These are phyloP conservation scores for Dactylellina cionopaga DNA, from an alignment of 2,329 filamentous ascomycete genomes.

Conservation along the genomic window DNA sequence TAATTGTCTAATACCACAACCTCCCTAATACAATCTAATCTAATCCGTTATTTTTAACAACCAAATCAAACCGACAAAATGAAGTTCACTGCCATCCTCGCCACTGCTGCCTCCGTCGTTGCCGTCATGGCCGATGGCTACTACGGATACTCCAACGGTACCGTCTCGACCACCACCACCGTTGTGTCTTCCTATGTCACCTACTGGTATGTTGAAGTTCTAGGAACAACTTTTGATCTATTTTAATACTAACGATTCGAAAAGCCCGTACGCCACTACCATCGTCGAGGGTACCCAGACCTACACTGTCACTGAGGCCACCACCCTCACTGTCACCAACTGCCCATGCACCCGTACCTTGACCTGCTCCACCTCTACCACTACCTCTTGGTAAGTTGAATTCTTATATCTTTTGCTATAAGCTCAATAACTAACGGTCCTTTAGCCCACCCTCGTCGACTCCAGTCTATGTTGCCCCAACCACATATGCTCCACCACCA, in stretches of 20 bases:
- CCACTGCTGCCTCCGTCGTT: conserved; percentile 32
- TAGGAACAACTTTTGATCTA: not conserved
- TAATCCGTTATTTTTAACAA: conserved; percentile 46
- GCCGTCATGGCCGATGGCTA: conserved; percentile 30
- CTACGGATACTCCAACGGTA: conserved; percentile 28
- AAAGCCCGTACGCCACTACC: conserved; percentile 11
- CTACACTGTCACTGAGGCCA: conserved; percentile 46
- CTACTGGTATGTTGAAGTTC: conserved; percentile 21
- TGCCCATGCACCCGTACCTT: conserved; percentile 52
- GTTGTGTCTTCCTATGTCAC: conserved; percentile 47
- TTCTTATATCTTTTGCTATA: not conserved
- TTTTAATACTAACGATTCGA: not conserved
- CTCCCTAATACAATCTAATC: conserved; percentile 40
- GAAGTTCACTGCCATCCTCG: conserved; percentile 52
- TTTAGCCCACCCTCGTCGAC: conserved; percentile 45
- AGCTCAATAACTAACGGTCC: conserved; percentile 2
- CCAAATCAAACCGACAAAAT: conserved; percentile 50
- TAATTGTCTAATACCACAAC: conserved; percentile 39
- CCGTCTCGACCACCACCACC: conserved; percentile 40
- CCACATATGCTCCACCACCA: conserved; percentile 32
- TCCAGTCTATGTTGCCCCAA: conserved; percentile 33
- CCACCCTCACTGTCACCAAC: conserved; percentile 49
- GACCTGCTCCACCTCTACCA: conserved; percentile 36
- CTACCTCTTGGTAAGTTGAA: conserved; percentile 45
- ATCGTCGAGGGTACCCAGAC: conserved; percentile 30